These are phyloP conservation scores for Talaromyces albobiverticillius DNA, from an alignment of 2,329 filamentous ascomycete genomes.

Conservation along the genomic window DNA sequence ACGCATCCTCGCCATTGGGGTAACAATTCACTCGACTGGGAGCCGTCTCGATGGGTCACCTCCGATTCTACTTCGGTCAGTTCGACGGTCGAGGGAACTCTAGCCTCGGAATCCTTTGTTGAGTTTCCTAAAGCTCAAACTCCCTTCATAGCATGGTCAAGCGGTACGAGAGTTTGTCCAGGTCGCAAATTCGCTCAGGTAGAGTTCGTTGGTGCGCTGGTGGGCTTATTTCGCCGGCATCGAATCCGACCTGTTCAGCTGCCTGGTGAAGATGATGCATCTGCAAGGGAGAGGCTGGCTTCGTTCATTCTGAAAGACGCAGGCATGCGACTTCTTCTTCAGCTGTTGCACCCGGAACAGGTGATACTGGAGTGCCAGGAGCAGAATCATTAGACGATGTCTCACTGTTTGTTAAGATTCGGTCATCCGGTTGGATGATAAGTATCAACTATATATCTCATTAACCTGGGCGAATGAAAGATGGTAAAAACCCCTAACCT, in stretches of 20 bases:
- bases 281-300: neutral
- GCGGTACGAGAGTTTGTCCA: neutral
- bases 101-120: neutral
- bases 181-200: slow-evolving; percentile 2
- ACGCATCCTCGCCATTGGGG: neutral
- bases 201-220: neutral
- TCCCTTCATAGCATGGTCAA: neutral
- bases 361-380: neutral
- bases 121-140: neutral
- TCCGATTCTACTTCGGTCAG: neutral
- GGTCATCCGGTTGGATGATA: too few relatives aligned
- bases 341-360: neutral
- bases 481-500: too few relatives aligned
- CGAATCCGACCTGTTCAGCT: neutral
- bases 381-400: neutral
- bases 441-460: too few relatives aligned
- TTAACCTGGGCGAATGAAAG: too few relatives aligned
- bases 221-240: neutral
- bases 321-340: neutral
- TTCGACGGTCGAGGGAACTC: neutral
- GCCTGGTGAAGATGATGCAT: neutral
- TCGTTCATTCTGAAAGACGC: neutral
- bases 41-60: neutral
- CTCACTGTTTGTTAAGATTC: too few relatives aligned
- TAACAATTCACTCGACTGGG: neutral